Percentiles rank a stretch among this genome's conserved stretches.
These are phyloP conservation scores for Allium fistulosum DNA, from an alignment of 106 monocot species.

Conservation along the genomic window DNA sequence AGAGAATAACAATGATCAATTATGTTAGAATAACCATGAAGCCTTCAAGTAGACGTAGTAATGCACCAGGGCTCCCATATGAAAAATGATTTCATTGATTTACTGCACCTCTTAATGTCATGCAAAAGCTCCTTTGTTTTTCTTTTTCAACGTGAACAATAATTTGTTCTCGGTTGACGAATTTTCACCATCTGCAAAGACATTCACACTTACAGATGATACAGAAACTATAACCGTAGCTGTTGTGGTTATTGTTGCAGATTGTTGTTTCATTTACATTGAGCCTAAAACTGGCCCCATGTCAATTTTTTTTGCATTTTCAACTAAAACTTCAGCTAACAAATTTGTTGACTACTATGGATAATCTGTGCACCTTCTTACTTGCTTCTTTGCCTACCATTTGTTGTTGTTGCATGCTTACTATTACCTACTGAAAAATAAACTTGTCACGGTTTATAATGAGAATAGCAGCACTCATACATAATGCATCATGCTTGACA, in stretches of 20 bases:
- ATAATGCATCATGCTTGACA: no score
- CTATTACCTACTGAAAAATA: slow-evolving; percentile 9
- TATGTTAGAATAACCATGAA: no score
- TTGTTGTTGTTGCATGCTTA: slow-evolving; percentile 45
- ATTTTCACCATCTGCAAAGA: slow-evolving; percentile 19
- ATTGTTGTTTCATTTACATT: neutral
- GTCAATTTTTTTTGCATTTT: neutral
- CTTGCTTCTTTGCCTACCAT: slow-evolving; percentile 8
- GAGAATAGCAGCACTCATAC: no score
- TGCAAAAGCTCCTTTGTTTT: slow-evolving; percentile 46
- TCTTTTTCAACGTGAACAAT: slow-evolving; percentile 40
- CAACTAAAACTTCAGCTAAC: slow-evolving; percentile 11
- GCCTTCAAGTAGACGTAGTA: slow-evolving; percentile 24
- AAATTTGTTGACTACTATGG: slow-evolving; percentile 69
- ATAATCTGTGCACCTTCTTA: slow-evolving; percentile 42
- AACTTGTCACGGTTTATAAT: no score
- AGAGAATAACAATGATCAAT: no score
- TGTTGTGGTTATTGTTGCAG: slow-evolving; percentile 15
- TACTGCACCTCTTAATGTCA: slow-evolving; percentile 52
- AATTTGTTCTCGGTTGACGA: slow-evolving; percentile 23
- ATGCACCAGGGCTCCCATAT: slow-evolving; percentile 58
- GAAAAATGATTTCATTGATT: slow-evolving; percentile 49
- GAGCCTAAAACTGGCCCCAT: neutral
- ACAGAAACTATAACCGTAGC: slow-evolving; percentile 23
- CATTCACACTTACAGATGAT: slow-evolving; percentile 17